Evolutionary conservation across 805 yeast species (phyloP).

Genomic region (Hanseniaspora hatyaiensis): DNA sequence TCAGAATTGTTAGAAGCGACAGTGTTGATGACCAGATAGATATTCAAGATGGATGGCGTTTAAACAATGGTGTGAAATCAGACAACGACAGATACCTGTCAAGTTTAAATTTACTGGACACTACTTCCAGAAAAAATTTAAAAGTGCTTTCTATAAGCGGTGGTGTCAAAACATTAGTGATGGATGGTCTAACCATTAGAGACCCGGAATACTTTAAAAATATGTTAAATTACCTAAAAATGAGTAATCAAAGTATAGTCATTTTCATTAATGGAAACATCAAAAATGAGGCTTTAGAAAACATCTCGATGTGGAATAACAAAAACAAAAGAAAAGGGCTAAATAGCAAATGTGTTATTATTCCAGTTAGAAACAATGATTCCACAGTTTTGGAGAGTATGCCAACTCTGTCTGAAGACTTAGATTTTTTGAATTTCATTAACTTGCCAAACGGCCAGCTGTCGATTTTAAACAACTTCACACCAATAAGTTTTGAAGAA

Average conservation of each 20-base stretch:
- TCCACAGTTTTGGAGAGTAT: conserved; percentile 20
- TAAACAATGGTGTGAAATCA: conserved; percentile 23
- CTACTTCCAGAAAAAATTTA: conserved; percentile 18
- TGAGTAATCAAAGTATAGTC: conserved; percentile 22
- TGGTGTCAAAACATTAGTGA: conserved; percentile 21
- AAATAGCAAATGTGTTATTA: conserved; percentile 16
- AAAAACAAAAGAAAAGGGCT: conserved; percentile 23
- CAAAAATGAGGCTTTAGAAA: conserved; percentile 25
- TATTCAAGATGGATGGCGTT: conserved; percentile 28
- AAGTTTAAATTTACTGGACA: conserved; percentile 21
- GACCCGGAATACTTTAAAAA: conserved; percentile 26
- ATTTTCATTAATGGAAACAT: conserved; percentile 25
- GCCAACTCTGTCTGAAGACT: conserved; percentile 22
- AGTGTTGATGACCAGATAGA: conserved; percentile 24
- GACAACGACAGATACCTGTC: conserved; percentile 26
- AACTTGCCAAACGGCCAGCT: conserved; percentile 24
- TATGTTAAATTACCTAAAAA: conserved; percentile 23
- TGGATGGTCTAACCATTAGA: conserved; percentile 25
- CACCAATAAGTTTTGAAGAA: conserved; percentile 19
- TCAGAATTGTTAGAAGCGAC: conserved; percentile 25
- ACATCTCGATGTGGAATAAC: conserved; percentile 27
- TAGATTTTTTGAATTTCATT: conserved; percentile 23
- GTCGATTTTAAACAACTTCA: conserved; percentile 24
- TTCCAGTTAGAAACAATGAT: conserved; percentile 13
- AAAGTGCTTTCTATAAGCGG: conserved; percentile 23